Evolutionary conservation across 192 early-diverging fungal species (phyloP).

Genomic region (Obelidium mucronatum): DNA sequence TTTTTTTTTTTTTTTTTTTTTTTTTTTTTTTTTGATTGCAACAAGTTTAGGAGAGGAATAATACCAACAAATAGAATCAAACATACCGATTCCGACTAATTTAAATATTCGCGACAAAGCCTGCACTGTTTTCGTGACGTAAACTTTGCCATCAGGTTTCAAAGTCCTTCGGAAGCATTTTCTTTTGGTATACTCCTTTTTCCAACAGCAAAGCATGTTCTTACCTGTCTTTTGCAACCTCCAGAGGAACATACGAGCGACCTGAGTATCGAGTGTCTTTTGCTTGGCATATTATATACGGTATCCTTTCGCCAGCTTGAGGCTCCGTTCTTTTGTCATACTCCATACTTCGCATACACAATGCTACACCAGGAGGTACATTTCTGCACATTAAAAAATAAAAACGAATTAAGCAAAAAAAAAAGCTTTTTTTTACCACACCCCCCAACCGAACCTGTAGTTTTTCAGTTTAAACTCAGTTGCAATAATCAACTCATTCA

Average conservation of each 20-base stretch:
- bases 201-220: background rate
- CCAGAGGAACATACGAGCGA: conserved; percentile 73
- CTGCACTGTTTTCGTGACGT: conserved; percentile 85
- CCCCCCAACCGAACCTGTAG: conserved; percentile 65
- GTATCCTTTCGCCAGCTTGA: conserved; percentile 87
- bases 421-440: background rate
- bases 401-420: no score
- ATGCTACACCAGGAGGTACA: conserved; percentile 76
- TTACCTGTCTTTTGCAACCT: conserved; percentile 54
- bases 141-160: conserved; percentile 79
- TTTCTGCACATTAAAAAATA: conserved; percentile 36
- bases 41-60: no score
- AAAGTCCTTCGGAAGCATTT: conserved; percentile 55
- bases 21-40: no score
- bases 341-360: conserved; percentile 72
- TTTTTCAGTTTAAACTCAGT: conserved; percentile 84
- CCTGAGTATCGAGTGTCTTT: conserved; percentile 76
- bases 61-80: conserved; percentile 25
- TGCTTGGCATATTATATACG: conserved; percentile 82
- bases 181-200: background rate
- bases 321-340: conserved; percentile 79
- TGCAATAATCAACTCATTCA: conserved; percentile 87
- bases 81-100: conserved; percentile 73
- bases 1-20: no score
- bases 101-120: conserved; percentile 80